phyloP scores from a whole-genome alignment of 2,329 filamentous ascomycete species.

The Colletotrichum theobromicola region DNA sequence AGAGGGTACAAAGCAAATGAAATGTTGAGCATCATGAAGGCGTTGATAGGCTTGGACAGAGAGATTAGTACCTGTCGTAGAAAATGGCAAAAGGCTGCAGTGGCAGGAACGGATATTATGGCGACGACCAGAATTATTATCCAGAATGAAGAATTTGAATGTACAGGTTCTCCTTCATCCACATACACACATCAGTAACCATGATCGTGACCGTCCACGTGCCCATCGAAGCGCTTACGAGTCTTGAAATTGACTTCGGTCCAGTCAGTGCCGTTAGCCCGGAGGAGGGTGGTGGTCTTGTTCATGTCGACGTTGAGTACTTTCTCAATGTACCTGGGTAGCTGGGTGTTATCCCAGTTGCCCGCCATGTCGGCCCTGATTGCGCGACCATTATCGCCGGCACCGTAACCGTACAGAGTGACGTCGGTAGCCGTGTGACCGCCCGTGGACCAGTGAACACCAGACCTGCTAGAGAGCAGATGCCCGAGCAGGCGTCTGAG shows the following conservation, averaged over 20 bases:
- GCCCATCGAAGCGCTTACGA: conserved; percentile 4
- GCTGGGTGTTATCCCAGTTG: conserved; percentile 30
- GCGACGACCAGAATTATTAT: not conserved
- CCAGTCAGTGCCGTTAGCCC: conserved; percentile 27
- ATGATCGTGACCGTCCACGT: conserved; percentile 9
- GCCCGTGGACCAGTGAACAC: conserved; percentile 28
- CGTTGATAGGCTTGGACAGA: not conserved
- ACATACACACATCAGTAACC: not conserved
- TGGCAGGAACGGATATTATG: not conserved
- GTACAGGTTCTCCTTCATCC: not conserved
- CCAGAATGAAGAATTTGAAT: not conserved
- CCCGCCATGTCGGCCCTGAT: conserved; percentile 25
- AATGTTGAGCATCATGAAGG: not conserved
- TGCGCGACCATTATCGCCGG: conserved; percentile 15
- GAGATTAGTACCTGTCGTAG: not conserved
- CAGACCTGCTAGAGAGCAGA: conserved; percentile 27
- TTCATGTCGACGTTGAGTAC: conserved; percentile 26
- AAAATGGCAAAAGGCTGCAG: not conserved
- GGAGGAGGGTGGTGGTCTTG: conserved; percentile 25
- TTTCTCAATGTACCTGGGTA: conserved; percentile 28
- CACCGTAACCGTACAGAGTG: conserved; percentile 38
- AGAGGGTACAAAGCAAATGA: not conserved
- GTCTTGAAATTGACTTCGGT: conserved; percentile 24
- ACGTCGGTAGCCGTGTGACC: conserved; percentile 34
- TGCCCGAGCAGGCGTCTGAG: conserved; percentile 30